Conservation (phyloP, 1,284 basidiomycete species). For the Irpex lacteus region DNA sequence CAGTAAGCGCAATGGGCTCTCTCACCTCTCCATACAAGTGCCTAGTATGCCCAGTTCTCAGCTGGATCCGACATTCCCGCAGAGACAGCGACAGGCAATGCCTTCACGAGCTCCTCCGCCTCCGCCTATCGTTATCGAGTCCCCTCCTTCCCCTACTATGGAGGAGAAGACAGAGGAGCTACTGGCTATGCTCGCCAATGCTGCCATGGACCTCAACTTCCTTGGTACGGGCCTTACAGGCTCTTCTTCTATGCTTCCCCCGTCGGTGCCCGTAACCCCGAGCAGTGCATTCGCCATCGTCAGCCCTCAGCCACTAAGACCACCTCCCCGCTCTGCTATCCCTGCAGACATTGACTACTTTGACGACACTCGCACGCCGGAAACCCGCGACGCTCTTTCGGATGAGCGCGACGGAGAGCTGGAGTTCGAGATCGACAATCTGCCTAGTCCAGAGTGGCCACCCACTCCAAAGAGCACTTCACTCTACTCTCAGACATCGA, state of each 20-base stretch:
- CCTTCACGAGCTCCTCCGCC: conserved; percentile 24
- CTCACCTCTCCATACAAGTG: conserved; percentile 26
- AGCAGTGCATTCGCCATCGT: conserved; percentile 25
- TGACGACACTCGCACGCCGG: conserved; percentile 20
- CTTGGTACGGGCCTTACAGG: conserved; percentile 21
- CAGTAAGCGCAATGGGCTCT: conserved; percentile 33
- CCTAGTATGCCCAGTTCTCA: conserved; percentile 25
- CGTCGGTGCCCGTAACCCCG: conserved; percentile 25
- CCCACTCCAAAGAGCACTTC: conserved; percentile 20
- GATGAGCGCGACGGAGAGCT: conserved; percentile 7
- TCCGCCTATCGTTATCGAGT: conserved; percentile 14
- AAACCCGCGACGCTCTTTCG: conserved; percentile 2
- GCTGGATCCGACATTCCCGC: conserved; percentile 33
- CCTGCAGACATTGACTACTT: conserved; percentile 34
- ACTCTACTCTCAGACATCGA: conserved; percentile 27
- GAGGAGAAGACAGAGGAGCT: conserved; percentile 31
- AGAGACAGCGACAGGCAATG: conserved; percentile 18
- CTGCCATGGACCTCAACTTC: conserved; percentile 25
- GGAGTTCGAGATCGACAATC: conserved; percentile 8
- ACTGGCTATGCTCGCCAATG: conserved; percentile 28
- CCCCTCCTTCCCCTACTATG: conserved; percentile 26
- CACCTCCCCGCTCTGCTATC: conserved; percentile 36
- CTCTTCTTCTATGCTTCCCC: conserved; percentile 15
- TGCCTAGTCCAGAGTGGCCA: conserved; percentile 14
- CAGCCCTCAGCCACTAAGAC: conserved; percentile 23